phyloP scores from a whole-genome alignment of 768 basidiomycete species.

The Leccinum fibrillosum region DNA sequence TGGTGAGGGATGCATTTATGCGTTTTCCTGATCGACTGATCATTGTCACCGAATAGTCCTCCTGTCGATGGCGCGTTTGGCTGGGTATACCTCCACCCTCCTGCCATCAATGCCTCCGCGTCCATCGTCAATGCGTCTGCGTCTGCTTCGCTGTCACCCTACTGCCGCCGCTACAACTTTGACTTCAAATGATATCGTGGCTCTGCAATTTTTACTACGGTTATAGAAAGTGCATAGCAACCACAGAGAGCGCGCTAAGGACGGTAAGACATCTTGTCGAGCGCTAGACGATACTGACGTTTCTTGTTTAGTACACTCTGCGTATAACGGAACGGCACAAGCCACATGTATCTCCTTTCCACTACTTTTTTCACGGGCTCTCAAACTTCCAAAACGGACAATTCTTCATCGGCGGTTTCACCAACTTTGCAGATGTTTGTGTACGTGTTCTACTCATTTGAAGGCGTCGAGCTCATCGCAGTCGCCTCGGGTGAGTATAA shows the following conservation, averaged over 20 bases:
- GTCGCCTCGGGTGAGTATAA: conserved; percentile 25
- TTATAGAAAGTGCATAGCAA: background rate
- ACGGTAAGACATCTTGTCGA: background rate
- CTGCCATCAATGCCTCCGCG: too few species aligned
- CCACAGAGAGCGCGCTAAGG: background rate
- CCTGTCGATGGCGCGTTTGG: conserved; percentile 35
- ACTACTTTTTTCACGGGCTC: conserved; percentile 38
- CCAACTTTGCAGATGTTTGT: conserved; percentile 34
- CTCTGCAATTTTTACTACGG: background rate
- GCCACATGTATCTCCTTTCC: background rate
- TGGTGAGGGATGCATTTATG: conserved; percentile 24
- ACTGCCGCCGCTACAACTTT: too few species aligned
- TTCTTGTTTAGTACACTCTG: background rate
- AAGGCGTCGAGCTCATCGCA: too few species aligned
- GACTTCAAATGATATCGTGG: too few species aligned
- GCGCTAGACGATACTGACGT: background rate
- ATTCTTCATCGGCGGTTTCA: conserved; percentile 52
- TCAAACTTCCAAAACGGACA: conserved; percentile 48
- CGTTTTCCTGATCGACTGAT: background rate
- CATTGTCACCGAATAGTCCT: conserved; percentile 6
- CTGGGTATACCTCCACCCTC: conserved; percentile 39
- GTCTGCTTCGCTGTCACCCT: too few species aligned
- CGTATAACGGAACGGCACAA: background rate
- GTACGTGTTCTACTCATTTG: too few species aligned
- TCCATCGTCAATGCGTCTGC: too few species aligned